These are phyloP conservation scores for Chimonanthus salicifolius DNA, from an alignment of 164 flowering plant species.

Conservation along the genomic window DNA sequence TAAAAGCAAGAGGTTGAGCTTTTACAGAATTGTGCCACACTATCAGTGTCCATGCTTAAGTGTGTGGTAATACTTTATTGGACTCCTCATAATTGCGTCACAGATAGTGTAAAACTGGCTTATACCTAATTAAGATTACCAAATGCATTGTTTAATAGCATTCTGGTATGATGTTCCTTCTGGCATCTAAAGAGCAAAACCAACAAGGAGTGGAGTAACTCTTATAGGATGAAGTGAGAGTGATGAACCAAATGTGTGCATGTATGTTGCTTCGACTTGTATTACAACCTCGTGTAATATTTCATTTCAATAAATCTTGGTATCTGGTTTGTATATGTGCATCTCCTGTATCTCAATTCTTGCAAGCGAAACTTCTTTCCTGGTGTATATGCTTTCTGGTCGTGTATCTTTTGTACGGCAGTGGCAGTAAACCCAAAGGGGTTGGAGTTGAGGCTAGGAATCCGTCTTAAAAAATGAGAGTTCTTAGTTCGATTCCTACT, in stretches of 20 bases:
- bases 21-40: neutral
- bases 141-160: neutral
- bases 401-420: neutral
- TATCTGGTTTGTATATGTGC: neutral
- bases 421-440: too few relatives aligned
- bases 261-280: neutral
- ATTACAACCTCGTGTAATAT: neutral
- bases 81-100: neutral
- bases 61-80: too few relatives aligned
- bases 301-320: neutral
- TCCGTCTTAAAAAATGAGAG: too few relatives aligned
- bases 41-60: too few relatives aligned
- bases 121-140: neutral
- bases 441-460: too few relatives aligned
- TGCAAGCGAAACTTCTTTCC: neutral
- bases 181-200: neutral
- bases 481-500: too few relatives aligned
- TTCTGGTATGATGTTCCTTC: neutral
- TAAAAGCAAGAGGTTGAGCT: neutral
- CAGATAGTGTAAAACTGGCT: neutral
- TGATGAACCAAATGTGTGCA: neutral
- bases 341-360: neutral
- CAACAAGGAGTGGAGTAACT: neutral
- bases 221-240: neutral
- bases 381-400: neutral